Conservation (phyloP, 2,329 filamentous ascomycete genomes). For the Ophiosphaerella herpotricha region DNA sequence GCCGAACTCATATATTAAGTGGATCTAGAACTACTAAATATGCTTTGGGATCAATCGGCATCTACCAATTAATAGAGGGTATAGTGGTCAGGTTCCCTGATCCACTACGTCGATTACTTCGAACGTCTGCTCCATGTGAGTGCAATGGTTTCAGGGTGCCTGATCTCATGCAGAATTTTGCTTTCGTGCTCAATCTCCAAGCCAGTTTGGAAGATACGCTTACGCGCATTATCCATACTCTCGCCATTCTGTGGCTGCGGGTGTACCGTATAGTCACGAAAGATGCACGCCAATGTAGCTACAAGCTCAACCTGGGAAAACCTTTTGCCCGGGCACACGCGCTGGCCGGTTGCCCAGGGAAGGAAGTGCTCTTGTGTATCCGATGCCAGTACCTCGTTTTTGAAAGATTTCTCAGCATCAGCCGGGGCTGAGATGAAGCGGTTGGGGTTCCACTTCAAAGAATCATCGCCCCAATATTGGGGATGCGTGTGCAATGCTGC, state of each 20-base stretch:
- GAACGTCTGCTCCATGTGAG: constrained; percentile 6
- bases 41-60: too few species aligned
- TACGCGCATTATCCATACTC: constrained; percentile 10
- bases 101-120: not conserved
- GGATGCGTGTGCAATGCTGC: constrained; percentile 34
- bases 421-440: constrained; percentile 15
- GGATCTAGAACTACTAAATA: too few species aligned
- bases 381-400: constrained; percentile 12
- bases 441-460: constrained; percentile 31
- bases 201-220: constrained; percentile 4
- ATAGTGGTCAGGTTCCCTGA: not conserved
- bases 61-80: too few species aligned
- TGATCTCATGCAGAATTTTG: constrained; percentile 15
- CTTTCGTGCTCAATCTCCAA: constrained; percentile 15
- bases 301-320: constrained; percentile 28
- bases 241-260: constrained; percentile 12
- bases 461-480: constrained; percentile 29
- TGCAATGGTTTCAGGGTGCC: constrained; percentile 5
- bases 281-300: constrained; percentile 19
- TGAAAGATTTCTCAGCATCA: constrained; percentile 1
- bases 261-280: constrained; percentile 14
- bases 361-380: constrained; percentile 16
- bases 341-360: constrained; percentile 19
- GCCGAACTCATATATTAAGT: too few species aligned
- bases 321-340: constrained; percentile 26